Conservation (phyloP, 2,329 filamentous ascomycete genomes). For the Colletotrichum lindemuthianum region DNA sequence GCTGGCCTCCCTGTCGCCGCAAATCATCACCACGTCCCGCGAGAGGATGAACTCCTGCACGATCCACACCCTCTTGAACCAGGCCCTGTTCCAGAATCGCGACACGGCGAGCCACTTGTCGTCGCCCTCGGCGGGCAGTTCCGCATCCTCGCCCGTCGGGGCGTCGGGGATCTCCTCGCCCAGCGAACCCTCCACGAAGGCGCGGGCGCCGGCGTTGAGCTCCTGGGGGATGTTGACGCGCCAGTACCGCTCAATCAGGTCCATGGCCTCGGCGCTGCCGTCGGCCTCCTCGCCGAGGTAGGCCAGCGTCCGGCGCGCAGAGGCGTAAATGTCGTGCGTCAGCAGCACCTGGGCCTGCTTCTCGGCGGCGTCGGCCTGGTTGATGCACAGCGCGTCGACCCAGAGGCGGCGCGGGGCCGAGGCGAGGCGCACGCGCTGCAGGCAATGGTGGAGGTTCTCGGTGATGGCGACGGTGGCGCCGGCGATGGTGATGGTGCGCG, state of each 20-base stretch:
- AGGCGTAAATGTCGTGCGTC: slow-evolving; percentile 38
- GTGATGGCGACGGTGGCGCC: slow-evolving; percentile 25
- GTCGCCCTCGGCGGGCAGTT: slow-evolving; percentile 24
- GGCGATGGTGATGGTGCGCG: slow-evolving; percentile 14
- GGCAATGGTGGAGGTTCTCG: slow-evolving; percentile 26
- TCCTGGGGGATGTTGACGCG: slow-evolving; percentile 22
- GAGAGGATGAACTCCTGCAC: slow-evolving; percentile 43
- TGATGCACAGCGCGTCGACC: slow-evolving; percentile 39
- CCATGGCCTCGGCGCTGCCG: slow-evolving; percentile 27
- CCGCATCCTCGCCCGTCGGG: slow-evolving; percentile 9
- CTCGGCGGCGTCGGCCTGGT: slow-evolving; percentile 34
- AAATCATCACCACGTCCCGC: slow-evolving; percentile 38
- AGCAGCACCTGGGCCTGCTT: slow-evolving; percentile 35
- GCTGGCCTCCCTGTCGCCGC: slow-evolving; percentile 35
- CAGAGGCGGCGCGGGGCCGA: slow-evolving; percentile 32
- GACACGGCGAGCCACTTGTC: slow-evolving; percentile 27
- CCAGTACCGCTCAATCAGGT: slow-evolving; percentile 32
- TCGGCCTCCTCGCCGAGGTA: slow-evolving; percentile 42
- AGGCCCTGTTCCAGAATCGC: slow-evolving; percentile 36
- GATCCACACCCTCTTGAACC: slow-evolving; percentile 44
- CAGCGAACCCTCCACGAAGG: slow-evolving; percentile 17
- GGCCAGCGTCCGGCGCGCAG: slow-evolving; percentile 39
- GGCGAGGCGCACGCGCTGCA: slow-evolving; percentile 27
- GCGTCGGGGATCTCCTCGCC: slow-evolving; percentile 23
- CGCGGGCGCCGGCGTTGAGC: slow-evolving; percentile 31